Conservation (phyloP, 2,329 filamentous ascomycete genomes). For the Knufia fluminis region DNA sequence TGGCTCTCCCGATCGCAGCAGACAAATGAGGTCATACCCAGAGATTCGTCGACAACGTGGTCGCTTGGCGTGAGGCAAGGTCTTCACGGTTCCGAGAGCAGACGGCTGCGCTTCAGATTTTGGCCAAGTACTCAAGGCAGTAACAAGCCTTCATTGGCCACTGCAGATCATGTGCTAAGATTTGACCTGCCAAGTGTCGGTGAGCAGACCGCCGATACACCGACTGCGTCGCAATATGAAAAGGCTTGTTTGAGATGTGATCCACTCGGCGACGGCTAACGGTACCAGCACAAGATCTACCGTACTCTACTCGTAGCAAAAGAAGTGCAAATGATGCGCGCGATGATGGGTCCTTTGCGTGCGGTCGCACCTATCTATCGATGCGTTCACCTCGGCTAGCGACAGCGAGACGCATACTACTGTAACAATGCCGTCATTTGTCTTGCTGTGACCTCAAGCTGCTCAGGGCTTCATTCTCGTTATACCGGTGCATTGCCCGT, state of each 20-base stretch:
- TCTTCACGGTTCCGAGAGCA: not conserved
- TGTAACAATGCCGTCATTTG: no score
- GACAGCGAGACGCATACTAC: no score
- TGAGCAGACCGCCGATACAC: not conserved
- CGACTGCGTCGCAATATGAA: not conserved
- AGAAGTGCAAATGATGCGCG: no score
- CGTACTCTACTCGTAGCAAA: not conserved
- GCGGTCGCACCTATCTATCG: no score
- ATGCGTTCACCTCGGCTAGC: no score
- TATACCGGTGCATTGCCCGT: not conserved
- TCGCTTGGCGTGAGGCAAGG: no score
- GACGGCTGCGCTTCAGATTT: constrained; percentile 5
- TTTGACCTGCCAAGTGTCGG: not conserved
- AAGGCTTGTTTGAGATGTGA: not conserved
- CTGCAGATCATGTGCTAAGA: not conserved
- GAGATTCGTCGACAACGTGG: not conserved
- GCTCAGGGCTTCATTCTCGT: not conserved
- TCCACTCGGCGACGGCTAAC: no score
- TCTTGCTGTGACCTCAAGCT: no score
- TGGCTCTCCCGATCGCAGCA: not conserved
- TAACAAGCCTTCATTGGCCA: not conserved
- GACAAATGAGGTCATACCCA: not conserved
- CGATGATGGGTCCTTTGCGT: no score
- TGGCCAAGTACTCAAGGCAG: not conserved
- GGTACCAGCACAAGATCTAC: not conserved